phyloP scores from a whole-genome alignment of 2,329 filamentous ascomycete species.

The Fusarium ramigenum region DNA sequence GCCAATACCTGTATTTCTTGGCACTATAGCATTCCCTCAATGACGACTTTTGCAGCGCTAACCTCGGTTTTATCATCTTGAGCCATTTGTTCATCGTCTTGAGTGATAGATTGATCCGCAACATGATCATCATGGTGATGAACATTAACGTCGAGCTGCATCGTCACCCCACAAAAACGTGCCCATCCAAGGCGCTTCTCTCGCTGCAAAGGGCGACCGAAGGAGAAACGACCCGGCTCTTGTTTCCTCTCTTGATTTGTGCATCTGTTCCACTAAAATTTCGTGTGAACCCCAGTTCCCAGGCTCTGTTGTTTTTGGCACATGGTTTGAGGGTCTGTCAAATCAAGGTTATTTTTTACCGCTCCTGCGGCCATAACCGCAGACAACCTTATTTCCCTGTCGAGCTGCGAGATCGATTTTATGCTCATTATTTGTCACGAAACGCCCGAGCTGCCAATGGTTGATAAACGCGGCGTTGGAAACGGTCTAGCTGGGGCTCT shows the following conservation, averaged over 20 bases:
- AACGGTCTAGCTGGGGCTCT: neutral
- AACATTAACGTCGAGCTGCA: conserved; percentile 24
- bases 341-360: conserved; percentile 29
- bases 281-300: neutral
- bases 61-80: conserved; percentile 13
- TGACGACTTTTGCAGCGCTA: conserved; percentile 21
- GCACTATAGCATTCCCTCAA: conserved; percentile 15
- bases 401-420: conserved; percentile 22
- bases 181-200: neutral
- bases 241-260: conserved; percentile 7
- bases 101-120: conserved; percentile 9
- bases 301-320: conserved; percentile 9
- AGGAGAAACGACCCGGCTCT: neutral
- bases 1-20: conserved; percentile 28
- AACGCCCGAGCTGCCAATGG: neutral
- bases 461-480: neutral
- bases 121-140: conserved; percentile 9
- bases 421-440: conserved; percentile 25
- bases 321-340: conserved; percentile 24
- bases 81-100: conserved; percentile 6
- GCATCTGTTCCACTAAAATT: conserved; percentile 6
- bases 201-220: neutral
- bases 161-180: conserved; percentile 1
- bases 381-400: conserved; percentile 19
- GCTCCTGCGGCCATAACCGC: conserved; percentile 21